phyloP scores from a whole-genome alignment of 768 basidiomycete genomes.

The Tricholoma sp. region DNA sequence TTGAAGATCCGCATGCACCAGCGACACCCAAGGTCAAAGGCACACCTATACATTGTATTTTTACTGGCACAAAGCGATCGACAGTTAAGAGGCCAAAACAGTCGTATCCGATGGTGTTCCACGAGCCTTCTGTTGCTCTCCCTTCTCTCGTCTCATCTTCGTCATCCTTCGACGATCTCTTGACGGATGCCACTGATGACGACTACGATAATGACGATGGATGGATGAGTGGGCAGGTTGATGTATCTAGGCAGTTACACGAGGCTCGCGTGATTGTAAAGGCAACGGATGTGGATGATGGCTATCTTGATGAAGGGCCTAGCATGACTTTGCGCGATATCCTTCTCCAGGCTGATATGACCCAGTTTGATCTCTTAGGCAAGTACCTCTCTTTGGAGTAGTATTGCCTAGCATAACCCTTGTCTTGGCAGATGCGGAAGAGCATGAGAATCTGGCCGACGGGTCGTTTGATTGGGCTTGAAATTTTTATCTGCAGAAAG shows the following conservation, averaged over 20 bases:
- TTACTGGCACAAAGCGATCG: constrained; percentile 20
- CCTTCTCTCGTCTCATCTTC: constrained; percentile 11
- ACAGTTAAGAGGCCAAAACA: constrained; percentile 13
- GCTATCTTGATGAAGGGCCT: constrained; percentile 29
- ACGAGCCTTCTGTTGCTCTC: constrained; percentile 14
- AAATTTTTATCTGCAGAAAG: not conserved
- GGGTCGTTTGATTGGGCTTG: constrained; percentile 20
- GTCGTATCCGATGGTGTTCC: constrained; percentile 15
- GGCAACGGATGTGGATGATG: constrained; percentile 9
- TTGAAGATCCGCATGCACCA: constrained; percentile 11
- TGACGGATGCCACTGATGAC: not conserved
- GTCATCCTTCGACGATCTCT: constrained; percentile 4
- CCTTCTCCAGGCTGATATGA: constrained; percentile 33
- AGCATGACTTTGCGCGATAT: constrained; percentile 49
- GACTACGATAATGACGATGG: not conserved
- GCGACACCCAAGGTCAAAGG: constrained; percentile 16
- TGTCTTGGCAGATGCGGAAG: constrained; percentile 9
- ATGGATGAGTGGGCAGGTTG: not conserved
- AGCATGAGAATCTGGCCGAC: constrained; percentile 8
- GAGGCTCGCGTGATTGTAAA: not conserved
- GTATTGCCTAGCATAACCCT: not conserved
- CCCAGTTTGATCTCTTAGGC: constrained; percentile 35
- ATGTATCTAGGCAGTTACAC: not conserved
- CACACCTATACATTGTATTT: constrained; percentile 23
- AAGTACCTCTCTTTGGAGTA: constrained; percentile 3